Base-by-base conservation (phyloP, 2,329 filamentous ascomycete genomes). In the Hypoxylon sp. region DNA sequence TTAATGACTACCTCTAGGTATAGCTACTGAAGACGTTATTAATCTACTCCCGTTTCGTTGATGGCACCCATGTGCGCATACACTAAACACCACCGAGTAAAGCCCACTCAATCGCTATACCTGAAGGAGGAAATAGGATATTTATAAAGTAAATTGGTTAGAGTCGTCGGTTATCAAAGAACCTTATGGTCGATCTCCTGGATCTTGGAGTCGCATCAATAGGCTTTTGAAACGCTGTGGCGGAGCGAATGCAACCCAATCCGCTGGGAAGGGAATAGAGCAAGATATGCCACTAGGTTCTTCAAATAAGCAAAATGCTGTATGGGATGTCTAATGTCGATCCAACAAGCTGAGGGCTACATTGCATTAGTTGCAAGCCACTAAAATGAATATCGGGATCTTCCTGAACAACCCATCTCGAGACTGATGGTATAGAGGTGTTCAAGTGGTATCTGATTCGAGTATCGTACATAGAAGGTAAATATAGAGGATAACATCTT, bases 271-370 rank as follows among this genome's bases (percentile, higher is more conserved):
- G 14, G 38, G 17, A 21, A 43, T 21, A 21, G 38, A 9, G 14
- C 9, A 43, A 43, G 7, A 19, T 19, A 43, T 43, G 14, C 17
- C 17, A 21, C 38, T 43, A n/a, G 38, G 38, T 43, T 19, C 38
- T 3, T 52, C 25, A 52, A 60, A 51, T 60, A 46, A 46, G 48
- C 13, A 52, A 45, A 23, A 23, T 43, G 28, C 13, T 23, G 9
- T n/a, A 56, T 43, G 43, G 58, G 21, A 10, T 51, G 46, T 46
- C 45, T 63, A 52, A 49, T 48, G 53, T 58, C 36, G 60, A 52
- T 53, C 52, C 14, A 43, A 46, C 6, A 30, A 36, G 19, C 30
- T 36, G 36, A 28, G 23, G 23, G 36, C 19, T 57, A 34, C 43
- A 32, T 38, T 58, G 43, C 55, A 58, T 58, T 48, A 49, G 55